A percentile compares a stretch with the other conserved stretches of the same genome.
Conservation (phyloP, 768 basidiomycete genomes). For the Rickenella mellea region DNA sequence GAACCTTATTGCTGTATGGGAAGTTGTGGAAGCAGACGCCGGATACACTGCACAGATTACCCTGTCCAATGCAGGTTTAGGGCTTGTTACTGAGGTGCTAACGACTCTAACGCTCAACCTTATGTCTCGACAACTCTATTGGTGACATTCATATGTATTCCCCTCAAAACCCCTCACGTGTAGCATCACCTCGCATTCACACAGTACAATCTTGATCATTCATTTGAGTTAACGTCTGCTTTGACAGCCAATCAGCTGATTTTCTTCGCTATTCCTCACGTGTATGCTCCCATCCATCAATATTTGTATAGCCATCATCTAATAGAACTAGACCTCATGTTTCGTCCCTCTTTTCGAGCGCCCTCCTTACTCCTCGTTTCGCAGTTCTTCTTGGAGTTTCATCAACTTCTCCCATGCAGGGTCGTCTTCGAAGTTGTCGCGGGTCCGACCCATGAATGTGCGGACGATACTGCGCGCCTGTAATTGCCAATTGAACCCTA, state of each 20-base stretch:
- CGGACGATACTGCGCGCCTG: conserved; percentile 82
- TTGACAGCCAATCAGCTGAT: neutral
- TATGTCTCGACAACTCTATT: conserved; percentile 52
- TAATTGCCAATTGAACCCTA: conserved; percentile 59
- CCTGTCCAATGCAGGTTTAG: conserved; percentile 46
- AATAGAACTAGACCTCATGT: no score
- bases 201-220: neutral
- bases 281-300: no score
- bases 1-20: conserved; percentile 54
- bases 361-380: no score
- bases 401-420: conserved; percentile 69
- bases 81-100: conserved; percentile 66
- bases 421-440: conserved; percentile 77
- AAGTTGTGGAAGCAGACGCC: conserved; percentile 45
- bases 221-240: neutral
- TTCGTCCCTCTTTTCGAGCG: no score
- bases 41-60: conserved; percentile 52
- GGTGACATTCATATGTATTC: conserved; percentile 23
- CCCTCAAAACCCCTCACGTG: neutral
- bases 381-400: conserved; percentile 57
- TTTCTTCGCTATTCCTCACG: neutral
- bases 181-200: no score
- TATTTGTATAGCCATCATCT: no score
- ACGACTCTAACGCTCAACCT: conserved; percentile 68
- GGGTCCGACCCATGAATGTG: conserved; percentile 81